A percentile compares a stretch with the other conserved stretches of the same genome.
Conservation (phyloP, 495 filamentous ascomycete species). For the Xylaria venustula region DNA sequence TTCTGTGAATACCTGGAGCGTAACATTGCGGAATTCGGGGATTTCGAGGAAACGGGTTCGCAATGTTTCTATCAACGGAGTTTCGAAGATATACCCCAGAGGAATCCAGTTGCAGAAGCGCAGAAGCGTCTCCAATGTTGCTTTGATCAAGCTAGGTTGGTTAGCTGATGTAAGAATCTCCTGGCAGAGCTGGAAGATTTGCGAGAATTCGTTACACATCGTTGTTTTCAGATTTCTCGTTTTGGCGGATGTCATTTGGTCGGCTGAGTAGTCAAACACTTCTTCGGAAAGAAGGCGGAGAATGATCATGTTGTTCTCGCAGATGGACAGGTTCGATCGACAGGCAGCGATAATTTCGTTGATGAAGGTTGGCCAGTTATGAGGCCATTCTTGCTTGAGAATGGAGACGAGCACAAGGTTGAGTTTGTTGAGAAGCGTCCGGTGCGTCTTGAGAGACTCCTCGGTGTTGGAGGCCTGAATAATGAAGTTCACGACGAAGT, state of each 20-base stretch:
- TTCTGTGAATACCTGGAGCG: constrained; percentile 94
- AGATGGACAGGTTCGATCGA: constrained; percentile 90
- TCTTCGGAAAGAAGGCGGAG: constrained; percentile 94
- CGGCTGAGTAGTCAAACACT: constrained; percentile 97
- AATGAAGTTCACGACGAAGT: constrained; percentile 97
- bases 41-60: constrained; percentile 84
- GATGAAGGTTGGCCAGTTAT: constrained; percentile 99
- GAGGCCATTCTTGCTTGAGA: constrained; percentile 99
- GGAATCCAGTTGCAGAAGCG: constrained; percentile 99
- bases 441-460: constrained; percentile 75
- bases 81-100: constrained; percentile 97
- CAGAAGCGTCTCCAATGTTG: constrained; percentile 89
- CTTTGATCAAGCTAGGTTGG: constrained; percentile 85
- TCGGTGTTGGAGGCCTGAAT: constrained; percentile 87
- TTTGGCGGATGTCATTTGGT: constrained; percentile 97
- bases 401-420: constrained; percentile 97
- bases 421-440: constrained; percentile 92
- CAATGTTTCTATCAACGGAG: constrained; percentile 90
- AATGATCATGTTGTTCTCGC: constrained; percentile 99
- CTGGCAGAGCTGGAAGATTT: constrained; percentile 94
- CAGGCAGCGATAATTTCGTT: constrained; percentile 98
- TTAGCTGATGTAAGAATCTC: constrained; percentile 87
- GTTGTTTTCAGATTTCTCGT: constrained; percentile 93
- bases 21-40: constrained; percentile 93
- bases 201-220: constrained; percentile 97